These are phyloP conservation scores for Cryphonectria japonica DNA, from an alignment of 2,329 filamentous ascomycete species.

Conservation along the genomic window DNA sequence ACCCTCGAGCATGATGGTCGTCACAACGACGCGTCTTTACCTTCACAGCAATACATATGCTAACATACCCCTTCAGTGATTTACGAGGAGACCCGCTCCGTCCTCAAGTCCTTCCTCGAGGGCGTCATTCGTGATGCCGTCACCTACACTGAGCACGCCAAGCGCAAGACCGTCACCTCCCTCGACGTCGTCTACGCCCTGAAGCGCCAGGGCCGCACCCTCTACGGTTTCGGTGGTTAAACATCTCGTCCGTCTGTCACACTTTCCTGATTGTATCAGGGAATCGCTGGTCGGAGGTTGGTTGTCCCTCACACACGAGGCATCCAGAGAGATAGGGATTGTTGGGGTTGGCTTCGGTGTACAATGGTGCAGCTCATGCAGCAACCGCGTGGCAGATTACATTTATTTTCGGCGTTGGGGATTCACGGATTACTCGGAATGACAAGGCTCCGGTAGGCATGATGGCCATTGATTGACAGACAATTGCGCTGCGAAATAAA, in stretches of 20 bases:
- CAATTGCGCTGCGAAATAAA: slow-evolving; percentile 30
- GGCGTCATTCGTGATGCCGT: slow-evolving; percentile 79
- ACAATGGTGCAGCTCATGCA: slow-evolving; percentile 21
- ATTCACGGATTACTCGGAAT: slow-evolving; percentile 31
- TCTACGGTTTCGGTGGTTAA: slow-evolving; percentile 72
- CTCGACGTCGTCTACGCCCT: slow-evolving; percentile 67
- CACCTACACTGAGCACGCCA: slow-evolving; percentile 83
- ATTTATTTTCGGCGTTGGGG: slow-evolving; percentile 35
- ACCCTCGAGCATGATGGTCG: not conserved
- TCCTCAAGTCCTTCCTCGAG: slow-evolving; percentile 83
- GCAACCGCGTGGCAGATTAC: slow-evolving; percentile 18
- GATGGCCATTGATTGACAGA: slow-evolving; percentile 28
- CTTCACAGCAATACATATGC: not conserved
- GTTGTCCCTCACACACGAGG: slow-evolving; percentile 15
- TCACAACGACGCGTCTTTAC: not conserved
- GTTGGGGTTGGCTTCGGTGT: slow-evolving; percentile 14
- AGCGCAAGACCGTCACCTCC: slow-evolving; percentile 73
- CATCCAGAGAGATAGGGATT: slow-evolving; percentile 19
- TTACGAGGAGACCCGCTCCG: slow-evolving; percentile 82
- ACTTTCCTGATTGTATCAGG: not conserved
- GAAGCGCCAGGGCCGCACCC: slow-evolving; percentile 68
- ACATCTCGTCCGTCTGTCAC: slow-evolving; percentile 7
- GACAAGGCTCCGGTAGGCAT: slow-evolving; percentile 32
- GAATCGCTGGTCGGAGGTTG: slow-evolving; percentile 8
- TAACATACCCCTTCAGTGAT: slow-evolving; percentile 58